These are phyloP conservation scores for Cladosporium phlei DNA, from an alignment of 2,329 filamentous ascomycete genomes.

Conservation along the genomic window DNA sequence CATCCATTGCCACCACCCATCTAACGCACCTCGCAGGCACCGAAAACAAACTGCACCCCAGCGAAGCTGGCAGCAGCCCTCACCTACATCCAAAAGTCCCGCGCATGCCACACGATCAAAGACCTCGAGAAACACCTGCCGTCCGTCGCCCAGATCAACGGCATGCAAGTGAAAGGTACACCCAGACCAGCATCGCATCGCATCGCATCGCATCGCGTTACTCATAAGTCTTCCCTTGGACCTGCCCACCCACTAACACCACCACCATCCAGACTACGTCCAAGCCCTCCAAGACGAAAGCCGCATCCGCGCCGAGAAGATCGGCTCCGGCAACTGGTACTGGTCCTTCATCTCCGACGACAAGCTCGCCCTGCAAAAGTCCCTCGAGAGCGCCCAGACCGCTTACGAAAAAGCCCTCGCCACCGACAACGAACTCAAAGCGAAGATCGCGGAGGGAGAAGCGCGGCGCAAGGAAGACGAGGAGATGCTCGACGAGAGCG, in stretches of 20 bases:
- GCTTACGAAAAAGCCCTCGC: constrained; percentile 36
- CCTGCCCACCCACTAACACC: too few species aligned
- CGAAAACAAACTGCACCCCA: constrained; percentile 53
- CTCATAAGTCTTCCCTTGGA: too few species aligned
- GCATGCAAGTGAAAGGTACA: constrained; percentile 49
- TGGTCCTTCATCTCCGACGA: constrained; percentile 62
- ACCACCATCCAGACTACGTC: constrained; percentile 54
- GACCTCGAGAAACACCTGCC: constrained; percentile 63
- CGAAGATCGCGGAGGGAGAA: constrained; percentile 37
- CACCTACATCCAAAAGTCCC: constrained; percentile 55
- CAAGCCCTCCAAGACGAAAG: constrained; percentile 58
- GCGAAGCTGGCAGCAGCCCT: constrained; percentile 57
- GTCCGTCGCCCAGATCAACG: constrained; percentile 57
- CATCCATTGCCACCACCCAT: constrained; percentile 5
- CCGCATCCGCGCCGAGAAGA: constrained; percentile 62
- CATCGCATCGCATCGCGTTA: neutral
- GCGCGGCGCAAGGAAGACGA: constrained; percentile 37
- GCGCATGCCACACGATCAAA: constrained; percentile 60
- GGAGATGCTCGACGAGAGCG: constrained; percentile 30
- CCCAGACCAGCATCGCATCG: too few species aligned
- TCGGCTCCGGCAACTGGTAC: constrained; percentile 68
- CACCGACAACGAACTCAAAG: constrained; percentile 35
- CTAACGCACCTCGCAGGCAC: constrained; percentile 38
- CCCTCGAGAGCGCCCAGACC: constrained; percentile 34
- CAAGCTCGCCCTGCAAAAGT: constrained; percentile 42